Conservation (phyloP, 192 early-diverging fungal genomes). For the Bifiguratus adelaidae region DNA sequence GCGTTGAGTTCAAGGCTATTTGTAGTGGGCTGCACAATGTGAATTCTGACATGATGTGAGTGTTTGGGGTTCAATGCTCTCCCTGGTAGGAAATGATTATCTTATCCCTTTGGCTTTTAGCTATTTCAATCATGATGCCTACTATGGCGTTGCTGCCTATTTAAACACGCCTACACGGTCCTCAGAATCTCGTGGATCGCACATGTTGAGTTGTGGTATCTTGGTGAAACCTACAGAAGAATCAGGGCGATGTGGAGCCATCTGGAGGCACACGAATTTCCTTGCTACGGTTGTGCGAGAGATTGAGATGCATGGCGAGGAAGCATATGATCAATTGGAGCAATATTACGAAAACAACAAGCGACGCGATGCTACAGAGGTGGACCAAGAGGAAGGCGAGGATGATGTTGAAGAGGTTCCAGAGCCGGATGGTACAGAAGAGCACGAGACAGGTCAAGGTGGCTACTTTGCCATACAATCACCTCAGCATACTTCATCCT, state of each 20-base stretch:
- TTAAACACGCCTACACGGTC: slow-evolving; percentile 19
- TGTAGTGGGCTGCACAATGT: slow-evolving; percentile 43
- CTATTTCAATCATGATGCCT: slow-evolving; percentile 28
- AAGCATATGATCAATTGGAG: background rate
- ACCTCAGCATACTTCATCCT: no score
- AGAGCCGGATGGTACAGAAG: no score
- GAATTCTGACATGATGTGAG: slow-evolving; percentile 38
- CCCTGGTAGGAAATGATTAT: background rate
- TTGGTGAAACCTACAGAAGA: slow-evolving; percentile 27
- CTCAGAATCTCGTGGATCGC: slow-evolving; percentile 32
- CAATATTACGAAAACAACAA: no score
- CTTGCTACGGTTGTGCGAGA: no score
- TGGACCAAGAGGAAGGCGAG: no score
- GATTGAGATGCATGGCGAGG: no score
- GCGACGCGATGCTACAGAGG: no score
- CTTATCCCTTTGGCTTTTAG: slow-evolving; percentile 8
- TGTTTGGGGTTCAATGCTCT: background rate
- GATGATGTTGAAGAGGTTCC: no score
- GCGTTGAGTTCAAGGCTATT: slow-evolving; percentile 40
- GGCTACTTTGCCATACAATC: no score
- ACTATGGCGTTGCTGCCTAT: slow-evolving; percentile 33
- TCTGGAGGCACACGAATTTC: slow-evolving; percentile 35
- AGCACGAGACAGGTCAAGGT: no score
- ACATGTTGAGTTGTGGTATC: slow-evolving; percentile 36
- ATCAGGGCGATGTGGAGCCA: slow-evolving; percentile 28